Conservation (phyloP, 768 basidiomycete species). For the Tulasnella sp. region DNA sequence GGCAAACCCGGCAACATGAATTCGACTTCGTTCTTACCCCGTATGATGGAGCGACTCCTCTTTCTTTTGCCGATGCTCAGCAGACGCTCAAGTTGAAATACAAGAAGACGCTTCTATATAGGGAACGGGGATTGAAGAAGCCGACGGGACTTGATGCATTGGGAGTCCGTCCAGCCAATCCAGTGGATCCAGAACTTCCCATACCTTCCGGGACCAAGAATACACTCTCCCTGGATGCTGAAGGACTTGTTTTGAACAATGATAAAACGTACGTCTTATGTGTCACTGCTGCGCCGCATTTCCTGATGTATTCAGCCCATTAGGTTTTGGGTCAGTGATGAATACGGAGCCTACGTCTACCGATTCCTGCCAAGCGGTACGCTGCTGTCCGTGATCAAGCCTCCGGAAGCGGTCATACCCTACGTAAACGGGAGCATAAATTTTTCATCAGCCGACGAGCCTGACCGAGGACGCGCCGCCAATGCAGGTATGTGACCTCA, state of each 20-base stretch:
- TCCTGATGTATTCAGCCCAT: neutral
- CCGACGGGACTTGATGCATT: slow-evolving; percentile 47
- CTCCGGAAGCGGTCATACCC: slow-evolving; percentile 45
- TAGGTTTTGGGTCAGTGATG: slow-evolving; percentile 54
- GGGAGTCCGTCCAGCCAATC: slow-evolving; percentile 33
- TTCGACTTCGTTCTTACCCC: slow-evolving; percentile 47
- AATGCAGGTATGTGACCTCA: slow-evolving; percentile 40
- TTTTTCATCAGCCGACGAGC: slow-evolving; percentile 39
- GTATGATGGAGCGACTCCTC: slow-evolving; percentile 35
- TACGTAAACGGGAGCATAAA: slow-evolving; percentile 31
- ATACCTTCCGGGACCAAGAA: slow-evolving; percentile 33
- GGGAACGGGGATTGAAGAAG: slow-evolving; percentile 33
- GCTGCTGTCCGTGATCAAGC: slow-evolving; percentile 44
- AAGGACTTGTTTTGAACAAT: slow-evolving; percentile 42
- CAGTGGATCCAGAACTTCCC: slow-evolving; percentile 35
- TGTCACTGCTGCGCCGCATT: neutral
- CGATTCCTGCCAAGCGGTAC: slow-evolving; percentile 35
- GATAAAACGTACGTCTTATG: slow-evolving; percentile 41
- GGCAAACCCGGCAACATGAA: slow-evolving; percentile 49
- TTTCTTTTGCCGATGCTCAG: slow-evolving; percentile 39
- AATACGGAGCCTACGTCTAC: slow-evolving; percentile 58
- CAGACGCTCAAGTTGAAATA: slow-evolving; percentile 42
- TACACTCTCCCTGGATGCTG: slow-evolving; percentile 42
- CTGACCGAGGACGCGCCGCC: slow-evolving; percentile 38
- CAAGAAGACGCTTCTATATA: slow-evolving; percentile 36